Evolutionary conservation across 768 basidiomycete species (phyloP).

Genomic region (Lentinula boryana): DNA sequence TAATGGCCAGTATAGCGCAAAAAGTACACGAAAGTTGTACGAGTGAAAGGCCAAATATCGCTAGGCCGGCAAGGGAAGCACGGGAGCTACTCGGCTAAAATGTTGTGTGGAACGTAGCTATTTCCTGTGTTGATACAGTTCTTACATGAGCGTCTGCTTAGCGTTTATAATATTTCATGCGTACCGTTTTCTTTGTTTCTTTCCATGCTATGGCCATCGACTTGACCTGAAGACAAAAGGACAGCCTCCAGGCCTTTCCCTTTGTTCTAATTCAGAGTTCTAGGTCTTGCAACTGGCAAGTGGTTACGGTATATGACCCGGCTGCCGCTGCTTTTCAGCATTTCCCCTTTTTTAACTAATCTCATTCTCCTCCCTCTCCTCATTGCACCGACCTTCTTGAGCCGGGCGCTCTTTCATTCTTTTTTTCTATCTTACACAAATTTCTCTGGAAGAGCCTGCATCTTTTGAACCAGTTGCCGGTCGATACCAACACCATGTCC

Average conservation of each 20-base stretch:
- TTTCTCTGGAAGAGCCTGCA: neutral
- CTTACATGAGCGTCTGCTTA: no score
- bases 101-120: neutral
- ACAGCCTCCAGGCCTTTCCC: neutral
- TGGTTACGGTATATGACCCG: neutral
- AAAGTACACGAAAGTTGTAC: constrained; percentile 68
- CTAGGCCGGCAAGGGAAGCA: constrained; percentile 79
- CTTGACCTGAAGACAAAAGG: no score
- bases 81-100: constrained; percentile 48
- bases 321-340: neutral
- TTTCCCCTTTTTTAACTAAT: neutral
- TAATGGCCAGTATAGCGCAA: constrained; percentile 59
- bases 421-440: neutral
- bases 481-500: neutral
- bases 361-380: neutral
- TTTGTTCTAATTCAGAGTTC: neutral
- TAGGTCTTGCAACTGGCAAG: neutral
- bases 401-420: neutral
- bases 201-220: no score
- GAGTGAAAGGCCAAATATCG: constrained; percentile 64
- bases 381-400: neutral
- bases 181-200: no score
- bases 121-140: no score
- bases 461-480: neutral
- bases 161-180: no score